phyloP scores from a whole-genome alignment of 2,329 filamentous ascomycete species.

The Exophiala dermatitidis region DNA sequence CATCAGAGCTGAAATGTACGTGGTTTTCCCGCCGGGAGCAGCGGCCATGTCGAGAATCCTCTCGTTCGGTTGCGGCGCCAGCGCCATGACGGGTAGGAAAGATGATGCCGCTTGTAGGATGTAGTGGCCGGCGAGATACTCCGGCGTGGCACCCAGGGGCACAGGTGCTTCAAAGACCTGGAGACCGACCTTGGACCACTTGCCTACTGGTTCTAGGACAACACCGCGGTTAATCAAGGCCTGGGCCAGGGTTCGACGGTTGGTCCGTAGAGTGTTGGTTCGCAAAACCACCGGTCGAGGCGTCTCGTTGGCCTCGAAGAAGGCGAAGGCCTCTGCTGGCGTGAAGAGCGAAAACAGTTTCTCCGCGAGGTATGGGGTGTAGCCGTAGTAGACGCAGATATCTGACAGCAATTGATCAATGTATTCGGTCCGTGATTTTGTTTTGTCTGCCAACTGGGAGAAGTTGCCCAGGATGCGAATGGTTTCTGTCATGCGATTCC shows the following conservation, averaged over 20 bases:
- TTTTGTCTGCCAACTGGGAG: conserved; percentile 68
- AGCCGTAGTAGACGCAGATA: conserved; percentile 93
- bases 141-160: conserved; percentile 86
- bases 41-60: conserved; percentile 90
- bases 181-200: conserved; percentile 96
- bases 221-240: conserved; percentile 93
- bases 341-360: conserved; percentile 92
- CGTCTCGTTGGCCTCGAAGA: conserved; percentile 98
- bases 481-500: conserved; percentile 84
- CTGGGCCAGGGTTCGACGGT: conserved; percentile 75
- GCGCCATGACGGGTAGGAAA: conserved; percentile 94
- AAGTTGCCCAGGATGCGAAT: conserved; percentile 88
- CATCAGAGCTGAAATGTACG: conserved; percentile 93
- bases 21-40: conserved; percentile 92
- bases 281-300: conserved; percentile 89
- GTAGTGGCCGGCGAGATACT: conserved; percentile 96
- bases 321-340: conserved; percentile 88
- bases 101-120: conserved; percentile 95
- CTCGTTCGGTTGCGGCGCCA: conserved; percentile 88
- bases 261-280: conserved; percentile 84
- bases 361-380: conserved; percentile 87
- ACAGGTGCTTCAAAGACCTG: conserved; percentile 90
- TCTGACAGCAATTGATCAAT: conserved; percentile 79
- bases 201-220: conserved; percentile 90
- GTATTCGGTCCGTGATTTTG: conserved; percentile 80